These are phyloP conservation scores for Thalassiosira oceanica DNA, from an alignment of 352 stramenopile genomes.

Conservation along the genomic window DNA sequence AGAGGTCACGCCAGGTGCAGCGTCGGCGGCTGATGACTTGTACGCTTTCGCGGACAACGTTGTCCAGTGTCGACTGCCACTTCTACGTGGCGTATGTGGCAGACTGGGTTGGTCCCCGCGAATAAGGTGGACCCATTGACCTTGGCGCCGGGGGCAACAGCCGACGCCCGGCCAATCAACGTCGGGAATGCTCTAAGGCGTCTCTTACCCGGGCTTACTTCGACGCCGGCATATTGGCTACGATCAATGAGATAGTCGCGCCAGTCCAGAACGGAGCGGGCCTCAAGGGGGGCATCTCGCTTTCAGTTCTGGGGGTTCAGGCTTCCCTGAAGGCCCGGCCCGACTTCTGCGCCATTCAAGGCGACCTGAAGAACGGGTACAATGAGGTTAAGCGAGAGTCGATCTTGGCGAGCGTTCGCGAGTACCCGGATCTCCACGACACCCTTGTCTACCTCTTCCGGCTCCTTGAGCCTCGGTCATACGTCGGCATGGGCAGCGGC, in stretches of 20 bases:
- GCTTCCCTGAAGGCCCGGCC: background rate
- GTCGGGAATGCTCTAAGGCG: background rate
- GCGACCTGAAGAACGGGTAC: constrained; percentile 8
- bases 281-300: constrained; percentile 12
- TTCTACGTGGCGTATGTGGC: constrained; percentile 11
- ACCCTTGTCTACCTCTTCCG: background rate
- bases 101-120: background rate
- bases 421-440: background rate
- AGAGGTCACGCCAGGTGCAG: background rate
- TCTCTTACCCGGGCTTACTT: constrained; percentile 2
- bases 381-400: constrained; percentile 1
- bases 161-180: constrained; percentile 1
- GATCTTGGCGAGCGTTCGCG: background rate
- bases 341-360: constrained; percentile 1
- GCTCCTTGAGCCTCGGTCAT: background rate
- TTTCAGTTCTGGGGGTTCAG: constrained; percentile 13
- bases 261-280: constrained; percentile 14
- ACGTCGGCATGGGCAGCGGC: constrained; percentile 17
- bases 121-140: background rate
- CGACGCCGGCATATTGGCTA: background rate
- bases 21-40: constrained; percentile 1
- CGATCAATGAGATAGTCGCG: background rate
- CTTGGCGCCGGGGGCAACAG: background rate
- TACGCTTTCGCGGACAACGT: background rate
- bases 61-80: constrained; percentile 1